Percentiles rank a stretch among this genome's conserved stretches.
Conservation (phyloP, 495 filamentous ascomycete species). For the Penicillium manginii region DNA sequence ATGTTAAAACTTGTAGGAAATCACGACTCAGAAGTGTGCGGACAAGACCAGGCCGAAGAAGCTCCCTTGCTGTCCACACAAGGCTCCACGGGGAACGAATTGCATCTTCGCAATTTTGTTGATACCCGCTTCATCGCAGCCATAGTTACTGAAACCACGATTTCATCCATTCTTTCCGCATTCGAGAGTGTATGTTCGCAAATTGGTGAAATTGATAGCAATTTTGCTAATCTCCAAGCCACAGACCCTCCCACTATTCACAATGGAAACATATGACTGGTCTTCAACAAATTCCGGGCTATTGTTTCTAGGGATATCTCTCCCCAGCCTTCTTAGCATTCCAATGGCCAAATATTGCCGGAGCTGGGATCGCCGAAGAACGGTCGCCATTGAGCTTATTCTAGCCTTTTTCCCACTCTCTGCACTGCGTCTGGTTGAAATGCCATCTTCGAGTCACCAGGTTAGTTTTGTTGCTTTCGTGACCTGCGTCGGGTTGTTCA, state of each 20-base stretch:
- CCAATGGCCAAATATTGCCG: slow-evolving; percentile 12
- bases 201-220: not conserved
- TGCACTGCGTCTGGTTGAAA: not conserved
- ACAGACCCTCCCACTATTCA: slow-evolving; percentile 15
- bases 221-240: not conserved
- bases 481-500: slow-evolving; percentile 5
- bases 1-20: not conserved
- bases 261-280: slow-evolving; percentile 13
- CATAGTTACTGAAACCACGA: not conserved
- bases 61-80: not conserved
- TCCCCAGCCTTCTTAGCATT: slow-evolving; percentile 15
- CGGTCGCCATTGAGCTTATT: slow-evolving; percentile 9
- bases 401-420: not conserved
- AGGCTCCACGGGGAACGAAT: not conserved
- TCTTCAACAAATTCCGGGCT: slow-evolving; percentile 13
- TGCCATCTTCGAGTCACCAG: not conserved
- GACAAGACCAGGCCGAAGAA: not conserved
- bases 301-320: slow-evolving; percentile 13
- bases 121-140: not conserved
- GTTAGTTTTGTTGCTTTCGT: slow-evolving; percentile 7
- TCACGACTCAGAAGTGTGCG: not conserved
- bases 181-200: slow-evolving; percentile 8
- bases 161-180: slow-evolving; percentile 6
- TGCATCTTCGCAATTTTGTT: slow-evolving; percentile 1
- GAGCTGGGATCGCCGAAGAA: slow-evolving; percentile 7